Evolutionary conservation across 2,329 filamentous ascomycete species (phyloP).

Genomic region (Phaeophleospora eucalypticola): DNA sequence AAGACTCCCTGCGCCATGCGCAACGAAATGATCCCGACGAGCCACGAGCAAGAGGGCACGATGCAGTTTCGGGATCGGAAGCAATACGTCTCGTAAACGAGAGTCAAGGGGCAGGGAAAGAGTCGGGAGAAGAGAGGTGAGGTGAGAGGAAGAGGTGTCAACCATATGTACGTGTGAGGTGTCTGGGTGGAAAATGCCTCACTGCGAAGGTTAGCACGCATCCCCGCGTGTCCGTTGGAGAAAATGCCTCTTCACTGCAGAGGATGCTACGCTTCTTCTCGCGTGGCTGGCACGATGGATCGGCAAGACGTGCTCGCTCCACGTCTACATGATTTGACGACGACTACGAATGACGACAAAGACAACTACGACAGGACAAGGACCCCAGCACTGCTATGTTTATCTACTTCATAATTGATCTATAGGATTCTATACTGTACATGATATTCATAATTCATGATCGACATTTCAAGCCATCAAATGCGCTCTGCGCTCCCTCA

Average conservation of each 20-base stretch:
- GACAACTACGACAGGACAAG: neutral
- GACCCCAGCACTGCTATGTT: neutral
- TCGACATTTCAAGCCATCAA: neutral
- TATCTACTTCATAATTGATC: neutral
- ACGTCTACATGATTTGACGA: neutral
- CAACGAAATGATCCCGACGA: slow-evolving; percentile 11
- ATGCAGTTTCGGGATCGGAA: neutral
- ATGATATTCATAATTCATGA: neutral
- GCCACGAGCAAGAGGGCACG: slow-evolving; percentile 1
- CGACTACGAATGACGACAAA: neutral
- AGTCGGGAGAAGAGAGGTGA: too few species aligned
- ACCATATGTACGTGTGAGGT: too few species aligned
- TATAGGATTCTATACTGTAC: neutral
- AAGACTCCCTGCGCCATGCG: slow-evolving; percentile 10
- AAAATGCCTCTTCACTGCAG: too few species aligned
- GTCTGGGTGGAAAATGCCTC: too few species aligned
- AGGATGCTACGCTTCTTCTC: too few species aligned
- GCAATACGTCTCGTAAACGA: neutral
- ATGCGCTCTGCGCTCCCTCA: too few species aligned
- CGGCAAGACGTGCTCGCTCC: too few species aligned
- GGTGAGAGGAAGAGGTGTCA: too few species aligned
- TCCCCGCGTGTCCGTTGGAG: too few species aligned
- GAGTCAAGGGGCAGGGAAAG: neutral
- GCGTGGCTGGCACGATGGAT: too few species aligned
- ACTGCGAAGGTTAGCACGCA: too few species aligned